Evolutionary conservation across 2,329 filamentous ascomycete species (phyloP), one percentile per base, ranked within the genome.

Genomic region (Pyrenochaeta sp.): DNA sequence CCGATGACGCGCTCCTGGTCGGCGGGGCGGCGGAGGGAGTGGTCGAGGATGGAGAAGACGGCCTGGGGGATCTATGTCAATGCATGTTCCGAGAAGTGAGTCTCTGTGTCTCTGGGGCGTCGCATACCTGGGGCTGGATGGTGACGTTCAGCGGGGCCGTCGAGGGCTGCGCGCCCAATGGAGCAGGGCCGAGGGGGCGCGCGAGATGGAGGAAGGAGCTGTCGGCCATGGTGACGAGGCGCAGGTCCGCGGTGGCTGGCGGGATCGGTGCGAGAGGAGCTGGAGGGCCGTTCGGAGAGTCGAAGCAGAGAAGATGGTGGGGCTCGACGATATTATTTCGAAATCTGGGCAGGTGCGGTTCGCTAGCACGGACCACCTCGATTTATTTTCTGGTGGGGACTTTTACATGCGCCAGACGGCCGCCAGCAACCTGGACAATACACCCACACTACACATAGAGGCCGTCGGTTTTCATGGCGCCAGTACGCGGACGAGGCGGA

Each of bases 1-100:
- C 94, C 94, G 69, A 99, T 99, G 55, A 99, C 94, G 69, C 94
- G 89, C 66, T 94, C 90, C 69, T 94, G 91, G 74, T 96, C 90
- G 58, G 87, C 86, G 67, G 95, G 91, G 68, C 93, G 87, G 75
- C 94, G 90, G 60, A 93, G 84, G 60, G 93, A 92, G 80, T 99
- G 94, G 77, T 99, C 94, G 72, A 87, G 80, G 61, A 87, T 72
- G 50, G 81, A 83, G 77, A 86, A 86, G 45, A 87, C 77, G 51
- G 84, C 84, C 79, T 83, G 58, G 30, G 34, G 11, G 24, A 23
- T 30, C 7, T 30, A 14, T 14, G 26, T 35, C 26, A 43, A 27
- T 19, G 20, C 14, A 21, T 18, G 31, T 53, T 40, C 26, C 29
- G n/a, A 14, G 34, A 24, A 19, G 23, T n/a, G 34, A 20, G 40